A percentile compares a stretch with the other conserved stretches of the same genome.
These are phyloP conservation scores for Pseudocercospora fuligena DNA, from an alignment of 2,329 filamentous ascomycete genomes.

Conservation along the genomic window DNA sequence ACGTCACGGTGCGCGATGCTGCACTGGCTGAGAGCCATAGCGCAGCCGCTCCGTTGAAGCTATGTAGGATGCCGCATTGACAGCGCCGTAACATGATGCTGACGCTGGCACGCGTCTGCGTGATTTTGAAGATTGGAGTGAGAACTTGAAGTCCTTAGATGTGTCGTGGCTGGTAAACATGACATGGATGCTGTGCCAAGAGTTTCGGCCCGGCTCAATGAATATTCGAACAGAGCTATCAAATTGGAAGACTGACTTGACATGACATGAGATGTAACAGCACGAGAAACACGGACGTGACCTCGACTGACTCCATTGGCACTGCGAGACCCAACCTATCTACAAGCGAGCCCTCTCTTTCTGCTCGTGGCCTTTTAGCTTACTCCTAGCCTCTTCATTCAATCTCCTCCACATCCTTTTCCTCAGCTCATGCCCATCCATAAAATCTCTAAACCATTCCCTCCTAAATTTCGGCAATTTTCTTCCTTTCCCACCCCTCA, in stretches of 20 bases:
- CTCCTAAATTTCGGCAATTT: constrained; percentile 13
- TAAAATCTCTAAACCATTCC: constrained; percentile 21
- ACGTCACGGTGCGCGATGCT: neutral
- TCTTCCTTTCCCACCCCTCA: constrained; percentile 6
- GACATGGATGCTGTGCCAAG: neutral
- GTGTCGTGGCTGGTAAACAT: neutral
- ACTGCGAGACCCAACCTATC: no score
- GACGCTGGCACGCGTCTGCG: no score
- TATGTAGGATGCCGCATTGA: neutral
- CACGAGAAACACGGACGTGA: no score
- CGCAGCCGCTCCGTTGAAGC: no score
- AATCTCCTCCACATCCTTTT: constrained; percentile 20
- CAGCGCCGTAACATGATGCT: no score
- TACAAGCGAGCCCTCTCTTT: constrained; percentile 2
- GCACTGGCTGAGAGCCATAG: neutral
- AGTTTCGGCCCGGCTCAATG: neutral
- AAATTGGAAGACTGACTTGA: no score
- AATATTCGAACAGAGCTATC: neutral
- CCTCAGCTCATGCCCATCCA: constrained; percentile 19
- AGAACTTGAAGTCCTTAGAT: no score
- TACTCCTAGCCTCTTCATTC: constrained; percentile 11
- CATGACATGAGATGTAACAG: no score
- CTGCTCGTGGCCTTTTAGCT: neutral
- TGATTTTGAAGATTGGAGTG: no score
- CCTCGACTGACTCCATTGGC: no score